Evolutionary conservation across 1,284 basidiomycete genomes (phyloP).

Genomic region (Boletus semigastroideus): DNA sequence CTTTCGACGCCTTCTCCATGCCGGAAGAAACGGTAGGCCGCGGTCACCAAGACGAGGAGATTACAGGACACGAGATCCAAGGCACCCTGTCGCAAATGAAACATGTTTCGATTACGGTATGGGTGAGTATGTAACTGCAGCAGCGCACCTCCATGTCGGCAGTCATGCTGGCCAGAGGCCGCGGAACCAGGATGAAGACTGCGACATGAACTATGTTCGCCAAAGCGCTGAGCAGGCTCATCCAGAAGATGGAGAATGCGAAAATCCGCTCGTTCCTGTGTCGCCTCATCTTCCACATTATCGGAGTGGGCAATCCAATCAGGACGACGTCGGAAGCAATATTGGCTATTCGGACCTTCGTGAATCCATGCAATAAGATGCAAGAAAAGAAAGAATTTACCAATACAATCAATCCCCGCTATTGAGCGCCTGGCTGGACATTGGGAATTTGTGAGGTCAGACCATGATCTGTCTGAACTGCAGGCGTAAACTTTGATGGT

Average conservation of each 20-base stretch:
- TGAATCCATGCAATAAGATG: constrained; percentile 3
- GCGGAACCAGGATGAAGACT: constrained; percentile 11
- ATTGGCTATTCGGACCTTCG: constrained; percentile 6
- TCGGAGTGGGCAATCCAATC: constrained; percentile 13
- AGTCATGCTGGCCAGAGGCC: constrained; percentile 9
- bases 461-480: too few species aligned
- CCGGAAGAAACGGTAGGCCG: constrained; percentile 8
- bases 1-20: constrained; percentile 7
- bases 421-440: too few species aligned
- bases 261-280: constrained; percentile 13
- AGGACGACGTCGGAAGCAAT: constrained; percentile 16
- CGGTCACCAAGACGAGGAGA: constrained; percentile 17
- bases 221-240: constrained; percentile 8
- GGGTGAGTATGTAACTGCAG: too few species aligned
- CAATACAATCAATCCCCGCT: constrained; percentile 7
- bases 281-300: constrained; percentile 11
- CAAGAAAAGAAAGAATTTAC: constrained; percentile 1
- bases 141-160: constrained; percentile 15
- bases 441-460: too few species aligned
- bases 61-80: constrained; percentile 16
- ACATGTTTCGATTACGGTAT: neutral
- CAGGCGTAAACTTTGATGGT: too few species aligned
- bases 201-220: constrained; percentile 12
- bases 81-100: constrained; percentile 10
- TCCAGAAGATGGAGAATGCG: constrained; percentile 11